phyloP scores from a whole-genome alignment of 805 yeast species.

The Candida pini region DNA sequence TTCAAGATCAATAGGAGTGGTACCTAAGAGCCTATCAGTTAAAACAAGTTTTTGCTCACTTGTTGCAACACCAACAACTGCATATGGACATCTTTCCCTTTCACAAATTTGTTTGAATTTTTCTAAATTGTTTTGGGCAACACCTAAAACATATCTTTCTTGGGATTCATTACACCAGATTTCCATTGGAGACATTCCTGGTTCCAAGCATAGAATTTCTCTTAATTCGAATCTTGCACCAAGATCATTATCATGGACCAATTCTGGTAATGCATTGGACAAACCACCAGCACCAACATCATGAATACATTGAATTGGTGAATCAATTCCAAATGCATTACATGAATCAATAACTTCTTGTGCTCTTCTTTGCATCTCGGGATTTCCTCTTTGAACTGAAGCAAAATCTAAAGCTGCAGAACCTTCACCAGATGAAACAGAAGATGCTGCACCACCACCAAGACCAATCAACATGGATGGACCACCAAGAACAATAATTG shows the following conservation, averaged over 20 bases:
- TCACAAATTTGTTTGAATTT: conserved; percentile 74
- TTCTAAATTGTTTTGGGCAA: conserved; percentile 69
- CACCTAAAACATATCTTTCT: conserved; percentile 95
- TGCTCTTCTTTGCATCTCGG: conserved; percentile 98
- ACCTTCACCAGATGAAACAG: conserved; percentile 93
- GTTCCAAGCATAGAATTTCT: conserved; percentile 84
- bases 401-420: conserved; percentile 97
- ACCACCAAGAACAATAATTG: conserved; percentile 92
- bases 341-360: conserved; percentile 97
- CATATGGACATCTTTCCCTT: conserved; percentile 94
- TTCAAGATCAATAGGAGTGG: conserved; percentile 90
- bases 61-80: conserved; percentile 94
- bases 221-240: conserved; percentile 94
- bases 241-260: conserved; percentile 93
- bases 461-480: conserved; percentile 96
- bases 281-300: conserved; percentile 99
- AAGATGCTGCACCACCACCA: conserved; percentile 99
- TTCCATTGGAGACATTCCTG: conserved; percentile 99
- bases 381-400: conserved; percentile 98
- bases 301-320: conserved; percentile 91
- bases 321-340: conserved; percentile 65
- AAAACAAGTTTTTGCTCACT: conserved; percentile 76
- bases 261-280: conserved; percentile 94
- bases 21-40: conserved; percentile 68
- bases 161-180: conserved; percentile 99